phyloP scores from a whole-genome alignment of 306 rosid species.

The Oemleria cerasiformis region DNA sequence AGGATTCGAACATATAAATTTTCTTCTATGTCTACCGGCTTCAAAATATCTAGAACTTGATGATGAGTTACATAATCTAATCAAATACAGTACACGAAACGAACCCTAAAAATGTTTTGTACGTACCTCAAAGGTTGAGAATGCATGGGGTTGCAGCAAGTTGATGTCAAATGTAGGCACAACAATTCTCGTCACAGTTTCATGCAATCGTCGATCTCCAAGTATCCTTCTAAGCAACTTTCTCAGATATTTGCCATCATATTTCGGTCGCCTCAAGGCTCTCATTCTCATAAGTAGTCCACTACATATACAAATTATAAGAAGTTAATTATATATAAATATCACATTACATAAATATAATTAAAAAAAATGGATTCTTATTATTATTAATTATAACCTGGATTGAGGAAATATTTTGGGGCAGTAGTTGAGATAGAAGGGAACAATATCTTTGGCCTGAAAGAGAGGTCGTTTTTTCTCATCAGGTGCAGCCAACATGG shows the following conservation, averaged over 20 bases:
- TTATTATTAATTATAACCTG: background rate
- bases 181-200: constrained; percentile 27
- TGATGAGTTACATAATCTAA: too few relatives aligned
- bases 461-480: constrained; percentile 23
- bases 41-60: too few relatives aligned
- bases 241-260: constrained; percentile 29
- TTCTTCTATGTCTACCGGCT: too few relatives aligned
- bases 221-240: background rate
- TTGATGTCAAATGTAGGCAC: constrained; percentile 29
- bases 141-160: constrained; percentile 10
- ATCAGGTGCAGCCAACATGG: constrained; percentile 34
- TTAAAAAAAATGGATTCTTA: too few relatives aligned
- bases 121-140: constrained; percentile 11
- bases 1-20: background rate
- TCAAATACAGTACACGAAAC: too few relatives aligned
- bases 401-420: constrained; percentile 36
- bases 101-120: too few relatives aligned
- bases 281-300: constrained; percentile 18
- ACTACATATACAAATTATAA: constrained; percentile 11
- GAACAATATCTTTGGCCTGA: constrained; percentile 31
- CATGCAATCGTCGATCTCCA: constrained; percentile 21
- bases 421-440: constrained; percentile 21
- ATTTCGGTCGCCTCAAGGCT: constrained; percentile 31
- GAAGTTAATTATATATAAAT: too few relatives aligned
- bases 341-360: background rate